These are phyloP conservation scores for Apiospora kogelbergensis DNA, from an alignment of 2,329 filamentous ascomycete species.

Conservation along the genomic window DNA sequence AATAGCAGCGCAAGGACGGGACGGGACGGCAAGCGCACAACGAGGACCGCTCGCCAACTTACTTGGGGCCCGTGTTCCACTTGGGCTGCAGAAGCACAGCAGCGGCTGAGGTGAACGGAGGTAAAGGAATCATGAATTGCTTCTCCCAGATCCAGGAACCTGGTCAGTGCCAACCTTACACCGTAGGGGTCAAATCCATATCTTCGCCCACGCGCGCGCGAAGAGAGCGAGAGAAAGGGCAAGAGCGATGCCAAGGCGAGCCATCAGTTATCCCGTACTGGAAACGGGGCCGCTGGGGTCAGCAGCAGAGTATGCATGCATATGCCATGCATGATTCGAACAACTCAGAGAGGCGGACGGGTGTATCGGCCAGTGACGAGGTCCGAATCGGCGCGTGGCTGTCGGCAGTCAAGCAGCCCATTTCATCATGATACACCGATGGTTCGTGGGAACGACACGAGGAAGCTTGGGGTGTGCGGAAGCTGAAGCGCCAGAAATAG, in stretches of 20 bases:
- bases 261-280: neutral
- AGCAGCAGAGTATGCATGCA: neutral
- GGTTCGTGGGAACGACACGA: neutral
- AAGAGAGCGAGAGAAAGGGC: too few relatives aligned
- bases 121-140: neutral
- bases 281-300: neutral
- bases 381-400: neutral
- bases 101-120: neutral
- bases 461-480: neutral
- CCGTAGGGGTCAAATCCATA: neutral
- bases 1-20: neutral
- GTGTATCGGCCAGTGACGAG: neutral
- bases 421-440: neutral
- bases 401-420: neutral
- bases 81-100: neutral
- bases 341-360: neutral
- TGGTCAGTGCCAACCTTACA: neutral
- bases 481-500: neutral
- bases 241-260: neutral
- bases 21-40: neutral
- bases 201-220: too few relatives aligned
- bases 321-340: neutral
- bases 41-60: neutral
- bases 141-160: neutral
- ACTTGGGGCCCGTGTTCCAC: neutral